These are phyloP conservation scores for Acanthamoeba sp. DNA, from an alignment of 208 protist genomes.

Conservation along the genomic window DNA sequence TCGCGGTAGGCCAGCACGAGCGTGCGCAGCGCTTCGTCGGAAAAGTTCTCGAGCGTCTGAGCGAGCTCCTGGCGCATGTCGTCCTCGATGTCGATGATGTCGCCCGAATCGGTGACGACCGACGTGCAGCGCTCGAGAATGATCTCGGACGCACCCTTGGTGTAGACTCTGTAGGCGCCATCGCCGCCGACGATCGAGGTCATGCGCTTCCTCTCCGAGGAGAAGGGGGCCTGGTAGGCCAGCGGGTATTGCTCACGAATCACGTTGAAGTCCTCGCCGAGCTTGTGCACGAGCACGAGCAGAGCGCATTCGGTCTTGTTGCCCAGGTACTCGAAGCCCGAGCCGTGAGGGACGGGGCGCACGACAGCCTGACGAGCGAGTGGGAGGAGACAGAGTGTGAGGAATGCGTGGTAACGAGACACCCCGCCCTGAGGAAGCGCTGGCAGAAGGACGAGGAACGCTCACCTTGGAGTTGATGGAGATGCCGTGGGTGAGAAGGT, in stretches of 20 bases:
- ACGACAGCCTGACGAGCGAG: not conserved
- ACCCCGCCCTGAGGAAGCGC: not conserved
- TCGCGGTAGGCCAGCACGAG: conserved; percentile 82
- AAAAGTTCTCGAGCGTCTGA: conserved; percentile 65
- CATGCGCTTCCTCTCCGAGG: conserved; percentile 69
- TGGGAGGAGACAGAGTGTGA: not conserved
- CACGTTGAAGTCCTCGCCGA: conserved; percentile 76
- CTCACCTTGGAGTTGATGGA: conserved; percentile 83
- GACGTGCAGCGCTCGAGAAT: conserved; percentile 81
- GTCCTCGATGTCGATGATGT: conserved; percentile 65
- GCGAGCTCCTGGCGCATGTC: conserved; percentile 52
- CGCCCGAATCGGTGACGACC: conserved; percentile 21
- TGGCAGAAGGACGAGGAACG: not conserved
- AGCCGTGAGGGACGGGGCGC: not conserved
- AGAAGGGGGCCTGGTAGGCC: conserved; percentile 79
- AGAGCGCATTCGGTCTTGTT: conserved; percentile 93
- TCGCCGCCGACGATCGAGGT: conserved; percentile 13
- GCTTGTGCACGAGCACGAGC: conserved; percentile 79
- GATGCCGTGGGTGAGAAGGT: conserved; percentile 78
- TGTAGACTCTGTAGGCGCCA: conserved; percentile 69
- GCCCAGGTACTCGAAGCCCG: conserved; percentile 84
- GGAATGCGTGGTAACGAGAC: not conserved
- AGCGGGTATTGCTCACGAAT: not conserved
- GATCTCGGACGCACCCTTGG: conserved; percentile 91
- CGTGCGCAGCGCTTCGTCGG: conserved; percentile 77